phyloP scores from a whole-genome alignment of 2,329 filamentous ascomycete genomes.

The Talaromyces islandicus region DNA sequence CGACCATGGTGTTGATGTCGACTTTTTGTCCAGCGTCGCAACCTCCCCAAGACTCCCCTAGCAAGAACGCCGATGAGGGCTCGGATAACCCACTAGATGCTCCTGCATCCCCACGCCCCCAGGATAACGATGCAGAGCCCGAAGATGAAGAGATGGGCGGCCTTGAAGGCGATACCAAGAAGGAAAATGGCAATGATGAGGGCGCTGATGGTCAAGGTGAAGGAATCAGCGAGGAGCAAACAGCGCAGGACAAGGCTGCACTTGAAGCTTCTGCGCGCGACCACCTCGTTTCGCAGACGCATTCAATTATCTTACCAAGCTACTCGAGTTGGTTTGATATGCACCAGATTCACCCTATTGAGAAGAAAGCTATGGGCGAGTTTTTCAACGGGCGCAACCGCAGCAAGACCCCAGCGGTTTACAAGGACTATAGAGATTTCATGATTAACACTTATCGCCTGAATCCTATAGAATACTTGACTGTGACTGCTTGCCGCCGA shows the following conservation, averaged over 20 bases:
- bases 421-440: slow-evolving; percentile 98
- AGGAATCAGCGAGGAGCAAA: slow-evolving; percentile 47
- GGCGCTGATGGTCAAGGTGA: slow-evolving; percentile 44
- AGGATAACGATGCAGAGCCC: slow-evolving; percentile 51
- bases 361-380: slow-evolving; percentile 90
- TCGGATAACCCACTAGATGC: slow-evolving; percentile 66
- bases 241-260: slow-evolving; percentile 68
- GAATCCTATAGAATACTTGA: slow-evolving; percentile 93
- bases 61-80: slow-evolving; percentile 22
- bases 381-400: slow-evolving; percentile 98
- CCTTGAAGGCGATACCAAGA: slow-evolving; percentile 41
- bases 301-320: slow-evolving; percentile 92
- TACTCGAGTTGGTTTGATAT: slow-evolving; percentile 99
- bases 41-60: slow-evolving; percentile 26
- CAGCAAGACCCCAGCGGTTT: slow-evolving; percentile 94
- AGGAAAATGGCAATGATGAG: slow-evolving; percentile 41
- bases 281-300: slow-evolving; percentile 87
- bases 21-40: slow-evolving; percentile 22
- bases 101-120: slow-evolving; percentile 57
- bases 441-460: slow-evolving; percentile 99
- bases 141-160: slow-evolving; percentile 81
- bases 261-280: slow-evolving; percentile 83
- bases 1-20: slow-evolving; percentile 12
- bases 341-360: slow-evolving; percentile 82
- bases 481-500: slow-evolving; percentile 88